Base-by-base conservation (phyloP, 192 early-diverging fungal genomes). In the Entrophospora sp. region DNA sequence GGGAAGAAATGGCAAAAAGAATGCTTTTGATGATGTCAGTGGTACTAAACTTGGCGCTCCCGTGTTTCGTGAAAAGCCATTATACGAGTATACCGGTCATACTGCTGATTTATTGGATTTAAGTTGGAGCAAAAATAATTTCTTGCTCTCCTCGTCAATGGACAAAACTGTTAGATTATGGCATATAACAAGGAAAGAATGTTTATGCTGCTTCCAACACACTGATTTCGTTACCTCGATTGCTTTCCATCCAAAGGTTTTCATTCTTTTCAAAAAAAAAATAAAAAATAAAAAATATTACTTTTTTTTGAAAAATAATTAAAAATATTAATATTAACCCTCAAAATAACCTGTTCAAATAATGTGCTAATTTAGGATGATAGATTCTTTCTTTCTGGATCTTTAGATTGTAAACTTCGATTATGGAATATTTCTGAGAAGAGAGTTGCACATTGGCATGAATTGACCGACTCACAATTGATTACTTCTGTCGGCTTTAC, bases 81-180 rank as follows among this genome's bases (percentile, higher is more conserved):
- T 81, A 49, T 84, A 88, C 20, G 84, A 88, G 24, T 94, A 87
- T 66, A 70, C 66, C 13, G 92, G 87, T 0, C 94, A 96, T 73
- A 71, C 75, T 10, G 79, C 81, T 0, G 83, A 91, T 59, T 79
- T 96, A 16, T 74, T 91, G 31, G 83, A 83, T 48, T 73, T 88
- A 40, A 77, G 81, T 45, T 88, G 86, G 86, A 86, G 83, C 59
- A 86, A 85, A 64, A 87, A 88, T 73, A 83, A 85, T 14, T 94
- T 94, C 67, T 68, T 96, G 6, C 71, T 92, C 28, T 87, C 88
- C 7, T 83, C 89, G 16, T 91, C 89, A 10, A 82, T 87, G 76
- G 93, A 95, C 69, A 84, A 84, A 55, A 91, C 87, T 0, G 92
- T 96, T 55, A 75, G 91, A 18, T 70, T 96, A 65, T 96, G 89